phyloP scores from a whole-genome alignment of 2,329 filamentous ascomycete species.

The Elsinoe australis region DNA sequence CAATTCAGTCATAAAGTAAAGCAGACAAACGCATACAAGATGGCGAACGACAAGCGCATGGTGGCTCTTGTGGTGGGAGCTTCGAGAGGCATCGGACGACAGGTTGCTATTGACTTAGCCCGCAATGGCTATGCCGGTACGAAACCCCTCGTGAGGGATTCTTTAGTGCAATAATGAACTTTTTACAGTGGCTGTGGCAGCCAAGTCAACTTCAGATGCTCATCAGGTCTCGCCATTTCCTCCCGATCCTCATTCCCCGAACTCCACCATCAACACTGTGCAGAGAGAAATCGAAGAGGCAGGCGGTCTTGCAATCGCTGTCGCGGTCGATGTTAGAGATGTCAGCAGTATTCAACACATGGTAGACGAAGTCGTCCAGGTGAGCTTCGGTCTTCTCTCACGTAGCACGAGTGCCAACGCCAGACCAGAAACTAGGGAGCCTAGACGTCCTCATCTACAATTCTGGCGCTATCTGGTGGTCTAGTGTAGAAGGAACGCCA shows the following conservation, averaged over 20 bases:
- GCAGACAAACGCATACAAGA: too few relatives aligned
- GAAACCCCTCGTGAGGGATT: conserved; percentile 7
- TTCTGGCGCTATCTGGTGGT: conserved; percentile 79
- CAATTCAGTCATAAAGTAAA: too few relatives aligned
- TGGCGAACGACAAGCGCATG: too few relatives aligned
- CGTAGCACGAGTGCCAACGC: background rate
- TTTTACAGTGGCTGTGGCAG: conserved; percentile 64
- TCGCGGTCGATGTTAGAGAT: conserved; percentile 63
- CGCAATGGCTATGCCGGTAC: conserved; percentile 62
- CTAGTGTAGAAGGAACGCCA: conserved; percentile 61
- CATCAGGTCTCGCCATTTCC: conserved; percentile 53
- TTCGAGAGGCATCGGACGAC: conserved; percentile 71
- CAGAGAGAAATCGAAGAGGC: conserved; percentile 61
- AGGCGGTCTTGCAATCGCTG: conserved; percentile 56
- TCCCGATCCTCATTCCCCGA: conserved; percentile 65
- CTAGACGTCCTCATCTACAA: conserved; percentile 77
- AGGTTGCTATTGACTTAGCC: conserved; percentile 70
- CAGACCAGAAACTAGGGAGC: conserved; percentile 47
- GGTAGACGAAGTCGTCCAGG: conserved; percentile 49
- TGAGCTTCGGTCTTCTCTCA: conserved; percentile 18
- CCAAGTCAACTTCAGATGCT: conserved; percentile 65
- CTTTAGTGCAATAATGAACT: too few relatives aligned
- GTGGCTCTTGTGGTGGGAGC: conserved; percentile 35
- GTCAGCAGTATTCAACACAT: conserved; percentile 54
- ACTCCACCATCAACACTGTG: conserved; percentile 75